A percentile compares a stretch with the other conserved stretches of the same genome.
Evolutionary conservation across 2,329 filamentous ascomycete genomes (phyloP).

Genomic region (Nothophoma quercina): DNA sequence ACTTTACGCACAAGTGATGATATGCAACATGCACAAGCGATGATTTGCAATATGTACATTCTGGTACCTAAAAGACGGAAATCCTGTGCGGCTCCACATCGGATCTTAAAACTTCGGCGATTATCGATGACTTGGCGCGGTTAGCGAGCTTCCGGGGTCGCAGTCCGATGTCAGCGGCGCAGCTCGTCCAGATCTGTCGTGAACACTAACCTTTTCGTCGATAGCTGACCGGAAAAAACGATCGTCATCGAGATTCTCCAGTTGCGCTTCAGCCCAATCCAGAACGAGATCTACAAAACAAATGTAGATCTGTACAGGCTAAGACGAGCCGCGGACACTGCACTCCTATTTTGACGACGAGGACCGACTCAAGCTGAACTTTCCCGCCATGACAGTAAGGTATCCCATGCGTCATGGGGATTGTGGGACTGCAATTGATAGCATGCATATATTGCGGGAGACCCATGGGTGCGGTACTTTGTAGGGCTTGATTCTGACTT

Average conservation of each 20-base stretch:
- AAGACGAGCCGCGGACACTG: background rate
- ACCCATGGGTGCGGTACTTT: background rate
- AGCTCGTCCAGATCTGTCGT: background rate
- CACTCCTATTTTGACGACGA: background rate
- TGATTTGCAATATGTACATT: background rate
- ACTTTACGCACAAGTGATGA: background rate
- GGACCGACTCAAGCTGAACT: background rate
- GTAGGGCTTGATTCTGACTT: background rate
- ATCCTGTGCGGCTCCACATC: background rate
- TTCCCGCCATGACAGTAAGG: background rate
- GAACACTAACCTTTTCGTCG: background rate
- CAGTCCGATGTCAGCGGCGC: conserved; percentile 8
- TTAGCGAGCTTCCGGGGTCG: background rate
- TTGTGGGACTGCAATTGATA: background rate
- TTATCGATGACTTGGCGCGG: background rate
- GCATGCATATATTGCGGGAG: background rate
- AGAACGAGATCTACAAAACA: conserved; percentile 1
- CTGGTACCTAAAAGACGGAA: background rate
- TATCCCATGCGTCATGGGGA: conserved; percentile 1
- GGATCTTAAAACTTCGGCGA: background rate
- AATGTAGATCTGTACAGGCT: conserved; percentile 12
- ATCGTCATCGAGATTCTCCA: background rate
- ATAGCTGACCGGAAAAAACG: background rate
- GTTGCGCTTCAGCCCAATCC: background rate
- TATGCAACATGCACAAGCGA: background rate